Evolutionary conservation across 192 early-diverging fungal species (phyloP).

Genomic region (Dimargaris xerosporica): DNA sequence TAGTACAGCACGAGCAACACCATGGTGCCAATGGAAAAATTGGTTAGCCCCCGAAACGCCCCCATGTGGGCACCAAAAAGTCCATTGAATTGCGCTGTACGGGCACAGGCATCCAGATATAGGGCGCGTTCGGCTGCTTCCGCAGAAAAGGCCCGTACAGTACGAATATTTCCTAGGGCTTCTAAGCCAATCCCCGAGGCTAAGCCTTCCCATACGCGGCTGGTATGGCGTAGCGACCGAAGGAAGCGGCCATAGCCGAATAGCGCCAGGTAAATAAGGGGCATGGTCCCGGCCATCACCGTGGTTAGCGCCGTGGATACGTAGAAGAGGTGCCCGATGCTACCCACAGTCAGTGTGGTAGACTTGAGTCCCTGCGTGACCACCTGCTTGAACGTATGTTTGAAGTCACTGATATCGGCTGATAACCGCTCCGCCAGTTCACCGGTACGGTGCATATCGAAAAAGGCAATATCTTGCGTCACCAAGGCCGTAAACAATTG

Average conservation of each 20-base stretch:
- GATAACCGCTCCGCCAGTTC: constrained; percentile 35
- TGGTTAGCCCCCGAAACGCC: constrained; percentile 43
- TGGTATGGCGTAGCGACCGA: constrained; percentile 26
- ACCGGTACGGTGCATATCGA: constrained; percentile 35
- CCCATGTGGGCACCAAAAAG: constrained; percentile 44
- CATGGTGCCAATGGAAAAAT: constrained; percentile 37
- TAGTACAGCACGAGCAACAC: constrained; percentile 37
- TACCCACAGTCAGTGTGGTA: constrained; percentile 34
- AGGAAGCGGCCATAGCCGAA: constrained; percentile 38
- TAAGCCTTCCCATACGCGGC: constrained; percentile 29
- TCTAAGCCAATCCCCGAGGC: constrained; percentile 39
- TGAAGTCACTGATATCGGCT: constrained; percentile 41
- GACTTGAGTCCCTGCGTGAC: constrained; percentile 44
- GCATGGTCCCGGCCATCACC: constrained; percentile 34
- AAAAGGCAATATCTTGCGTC: constrained; percentile 43
- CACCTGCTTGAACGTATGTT: constrained; percentile 40
- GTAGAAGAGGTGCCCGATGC: constrained; percentile 28
- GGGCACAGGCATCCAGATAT: constrained; percentile 25
- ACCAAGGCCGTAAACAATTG: constrained; percentile 34
- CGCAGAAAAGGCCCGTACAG: constrained; percentile 41
- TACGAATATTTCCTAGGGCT: constrained; percentile 37
- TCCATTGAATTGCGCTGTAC: constrained; percentile 23
- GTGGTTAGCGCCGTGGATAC: constrained; percentile 36
- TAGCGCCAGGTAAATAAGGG: constrained; percentile 29
- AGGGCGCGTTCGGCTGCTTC: constrained; percentile 34